These are phyloP conservation scores for Ephemerocybe angulata DNA, from an alignment of 768 basidiomycete genomes.

Conservation along the genomic window DNA sequence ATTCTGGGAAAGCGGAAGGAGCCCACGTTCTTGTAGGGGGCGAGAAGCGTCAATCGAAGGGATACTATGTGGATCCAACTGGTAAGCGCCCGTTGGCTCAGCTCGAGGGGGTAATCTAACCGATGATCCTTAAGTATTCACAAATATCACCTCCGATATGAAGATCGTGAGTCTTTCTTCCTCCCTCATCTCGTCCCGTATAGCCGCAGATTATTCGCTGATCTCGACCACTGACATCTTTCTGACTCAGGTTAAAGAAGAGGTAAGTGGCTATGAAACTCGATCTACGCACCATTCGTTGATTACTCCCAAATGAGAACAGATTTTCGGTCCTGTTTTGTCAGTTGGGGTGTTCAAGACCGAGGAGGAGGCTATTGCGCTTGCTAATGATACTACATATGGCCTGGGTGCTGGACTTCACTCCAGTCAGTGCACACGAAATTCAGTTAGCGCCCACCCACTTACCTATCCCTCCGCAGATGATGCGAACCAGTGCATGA, in stretches of 20 bases:
- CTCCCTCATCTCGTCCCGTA: conserved; percentile 7
- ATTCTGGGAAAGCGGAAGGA: conserved; percentile 78
- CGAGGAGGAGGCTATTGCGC: conserved; percentile 78
- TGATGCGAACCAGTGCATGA: conserved; percentile 86
- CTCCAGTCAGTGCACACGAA: conserved; percentile 55
- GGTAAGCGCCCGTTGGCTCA: no score
- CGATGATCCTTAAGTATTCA: conserved; percentile 57
- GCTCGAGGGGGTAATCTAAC: no score
- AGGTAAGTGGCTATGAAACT: conserved; percentile 48
- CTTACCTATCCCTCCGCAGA: conserved; percentile 29
- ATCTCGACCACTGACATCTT: conserved; percentile 40
- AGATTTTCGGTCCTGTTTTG: conserved; percentile 96
- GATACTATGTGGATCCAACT: conserved; percentile 89
- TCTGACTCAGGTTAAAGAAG: conserved; percentile 57
- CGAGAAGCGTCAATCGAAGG: conserved; percentile 66
- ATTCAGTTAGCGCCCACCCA: background rate
- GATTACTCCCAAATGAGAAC: conserved; percentile 5
- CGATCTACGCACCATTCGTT: conserved; percentile 6
- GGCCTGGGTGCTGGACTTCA: conserved; percentile 92
- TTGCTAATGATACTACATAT: conserved; percentile 88
- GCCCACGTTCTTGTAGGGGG: conserved; percentile 82
- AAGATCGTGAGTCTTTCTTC: conserved; percentile 58
- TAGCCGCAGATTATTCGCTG: conserved; percentile 3
- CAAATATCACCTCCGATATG: conserved; percentile 76
- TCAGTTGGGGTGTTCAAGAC: conserved; percentile 78